Evolutionary conservation across 805 yeast genomes (phyloP), one percentile per base, ranked within the genome.

Genomic region (Hanseniaspora jakobsenii): DNA sequence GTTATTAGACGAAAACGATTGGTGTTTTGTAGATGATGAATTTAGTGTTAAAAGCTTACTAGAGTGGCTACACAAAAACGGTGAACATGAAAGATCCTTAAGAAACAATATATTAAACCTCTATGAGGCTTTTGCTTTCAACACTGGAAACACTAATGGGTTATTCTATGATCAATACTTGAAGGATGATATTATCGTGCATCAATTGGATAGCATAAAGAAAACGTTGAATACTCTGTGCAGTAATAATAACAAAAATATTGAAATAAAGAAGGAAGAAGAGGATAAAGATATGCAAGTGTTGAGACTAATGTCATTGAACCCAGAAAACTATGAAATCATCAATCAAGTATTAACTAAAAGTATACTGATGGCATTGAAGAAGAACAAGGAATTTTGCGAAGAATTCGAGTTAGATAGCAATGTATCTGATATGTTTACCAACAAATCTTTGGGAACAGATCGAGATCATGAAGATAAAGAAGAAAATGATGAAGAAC

Each of bases 61-160:
- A 7, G 57, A 61, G n/a, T 80, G 89, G 84, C 64, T 86, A 39
- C 77, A 80, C 52, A 76, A 73, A 3, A 75, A 78, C 71, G 95
- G 95, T 2, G 66, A 64, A 41, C 64, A 94, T 36, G 96, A 86
- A 55, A 68, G 75, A 14, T 67, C 64, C 29, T 66, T 87, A 37
- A 63, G 73, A 31, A 79, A 78, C 52, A 93, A 81, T 52, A 16
- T 41, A n/a, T 57, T 83, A 34, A 56, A 62, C 6, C 59, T 62
- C 3, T 67, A 76, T 19, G 70, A 72, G 50, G 79, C 7, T 2
- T 28, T 13, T 23, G 16, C 6, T 6, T 21, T n/a, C 21, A 34
- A 34, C n/a, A 67, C 81, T 19, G 24, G 10, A 18, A 10, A 32
- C 14, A 32, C 31, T 3, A 24, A 26, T 6, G 19, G 23, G 3